Base-by-base conservation (phyloP, 139 green algal genomes). In the Mesotaenium endlicherianum region DNA sequence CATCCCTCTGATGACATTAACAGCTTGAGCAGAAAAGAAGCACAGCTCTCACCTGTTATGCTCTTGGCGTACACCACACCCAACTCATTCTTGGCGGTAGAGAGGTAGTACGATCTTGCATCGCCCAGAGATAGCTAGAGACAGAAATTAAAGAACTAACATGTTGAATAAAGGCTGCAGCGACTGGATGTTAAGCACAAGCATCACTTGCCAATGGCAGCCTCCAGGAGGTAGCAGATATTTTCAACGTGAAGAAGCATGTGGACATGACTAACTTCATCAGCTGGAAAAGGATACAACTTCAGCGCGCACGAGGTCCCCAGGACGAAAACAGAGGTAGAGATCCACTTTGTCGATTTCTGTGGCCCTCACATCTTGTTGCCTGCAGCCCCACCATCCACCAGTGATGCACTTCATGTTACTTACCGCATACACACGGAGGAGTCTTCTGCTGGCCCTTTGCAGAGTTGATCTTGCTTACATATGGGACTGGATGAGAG, bases 291-390 rank as follows among this genome's bases (percentile, higher is more conserved):
- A 64, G 26, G 53, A 64, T 64, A 80, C 70, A 4, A 89, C 90
- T 58, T 92, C 68, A 8, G 91, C 92, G 16, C 90, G 82, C 40
- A 97, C 91, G 5, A 98, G 87, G 89, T 98, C 95, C 0, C 94
- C 94, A 1, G 95, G 95, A 31, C 93, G 89, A 89, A 98, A 98
- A 85, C 92, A 95, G 50, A 88, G 84, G 64, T 90, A 84, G 58
- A 98, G 90, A 8, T 95, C 87, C n/a, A 97, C 88, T 87, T 94
- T 93, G 88, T 97, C 95, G 16, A 97, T 93, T 47, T 97, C 93
- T 3, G 91, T 97, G 2, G 92, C 85, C 0, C 95, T 39, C n/a
- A 90, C 80, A 39, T 90, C 86, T 55, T 87, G 80, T 36, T 77
- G 38, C n/a, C 86, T 86, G 81, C 50, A 74, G 11, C 36, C 11